These are phyloP conservation scores for Rhynchospora breviuscula DNA, from an alignment of 176 grass and related monocot species.

Conservation along the genomic window DNA sequence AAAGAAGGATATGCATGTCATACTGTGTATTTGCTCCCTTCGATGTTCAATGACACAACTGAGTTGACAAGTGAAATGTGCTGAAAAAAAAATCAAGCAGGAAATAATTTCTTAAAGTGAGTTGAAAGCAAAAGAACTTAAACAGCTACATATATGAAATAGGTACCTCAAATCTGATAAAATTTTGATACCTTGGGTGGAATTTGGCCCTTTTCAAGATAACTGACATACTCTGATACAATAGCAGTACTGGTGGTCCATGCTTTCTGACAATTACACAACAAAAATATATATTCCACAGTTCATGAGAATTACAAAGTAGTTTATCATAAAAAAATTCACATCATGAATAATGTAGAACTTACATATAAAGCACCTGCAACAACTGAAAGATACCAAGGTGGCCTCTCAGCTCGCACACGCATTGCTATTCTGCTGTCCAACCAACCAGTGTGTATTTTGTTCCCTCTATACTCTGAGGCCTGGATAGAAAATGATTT, in stretches of 20 bases:
- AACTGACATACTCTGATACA: conserved; percentile 86
- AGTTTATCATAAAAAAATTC: conserved; percentile 4
- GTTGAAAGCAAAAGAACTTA: conserved; percentile 25
- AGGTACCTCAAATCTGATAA: conserved; percentile 21
- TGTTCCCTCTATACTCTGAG: conserved; percentile 86
- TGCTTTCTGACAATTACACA: conserved; percentile 70
- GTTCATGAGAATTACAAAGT: conserved; percentile 11
- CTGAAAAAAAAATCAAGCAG: conserved; percentile 47
- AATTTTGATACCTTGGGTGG: conserved; percentile 71
- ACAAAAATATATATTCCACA: conserved; percentile 21
- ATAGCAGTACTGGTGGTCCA: conserved; percentile 75
- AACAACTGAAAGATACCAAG: conserved; percentile 99
- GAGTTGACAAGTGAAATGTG: conserved; percentile 99
- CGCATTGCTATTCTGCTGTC: conserved; percentile 99
- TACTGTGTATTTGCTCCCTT: conserved; percentile 98
- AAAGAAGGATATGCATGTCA: conserved; percentile 33
- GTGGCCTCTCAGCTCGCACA: conserved; percentile 96
- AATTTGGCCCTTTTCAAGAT: conserved; percentile 98
- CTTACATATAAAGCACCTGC: conserved; percentile 92
- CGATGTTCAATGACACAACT: conserved; percentile 83
- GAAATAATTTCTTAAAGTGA: background rate
- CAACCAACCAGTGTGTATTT: conserved; percentile 95
- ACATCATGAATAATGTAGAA: background rate
- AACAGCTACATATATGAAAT: conserved; percentile 23
- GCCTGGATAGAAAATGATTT: conserved; percentile 39